Evolutionary conservation across 179 eudicot species (phyloP).

Genomic region (Sideroxylon spinosum): DNA sequence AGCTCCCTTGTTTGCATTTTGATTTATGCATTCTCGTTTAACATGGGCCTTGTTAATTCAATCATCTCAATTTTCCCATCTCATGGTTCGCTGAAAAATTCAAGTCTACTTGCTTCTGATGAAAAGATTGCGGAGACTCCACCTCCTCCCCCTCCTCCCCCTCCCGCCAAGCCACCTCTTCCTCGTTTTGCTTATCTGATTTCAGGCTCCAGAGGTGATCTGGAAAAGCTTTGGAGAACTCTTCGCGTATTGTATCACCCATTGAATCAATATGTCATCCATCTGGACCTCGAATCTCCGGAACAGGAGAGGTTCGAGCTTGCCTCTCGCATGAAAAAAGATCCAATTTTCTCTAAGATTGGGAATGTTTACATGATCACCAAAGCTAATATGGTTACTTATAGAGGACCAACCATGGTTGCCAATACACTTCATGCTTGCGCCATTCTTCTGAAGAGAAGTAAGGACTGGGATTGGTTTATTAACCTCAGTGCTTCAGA

Average conservation of each 20-base stretch:
- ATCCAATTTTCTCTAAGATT: slow-evolving; percentile 16
- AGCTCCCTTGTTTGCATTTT: slow-evolving; percentile 55
- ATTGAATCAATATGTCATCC: slow-evolving; percentile 23
- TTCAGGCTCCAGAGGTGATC: slow-evolving; percentile 64
- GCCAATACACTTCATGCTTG: slow-evolving; percentile 28
- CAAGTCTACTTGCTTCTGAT: slow-evolving; percentile 42
- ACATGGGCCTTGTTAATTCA: slow-evolving; percentile 59
- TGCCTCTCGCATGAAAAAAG: slow-evolving; percentile 13
- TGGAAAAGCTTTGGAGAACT: slow-evolving; percentile 53
- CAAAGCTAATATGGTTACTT: slow-evolving; percentile 29
- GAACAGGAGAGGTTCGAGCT: slow-evolving; percentile 22
- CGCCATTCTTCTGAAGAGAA: slow-evolving; percentile 28
- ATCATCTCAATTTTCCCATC: slow-evolving; percentile 46
- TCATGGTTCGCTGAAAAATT: slow-evolving; percentile 31
- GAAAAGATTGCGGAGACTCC: slow-evolving; percentile 14
- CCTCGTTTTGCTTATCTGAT: slow-evolving; percentile 63
- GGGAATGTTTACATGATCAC: slow-evolving; percentile 23
- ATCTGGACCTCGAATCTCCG: slow-evolving; percentile 25
- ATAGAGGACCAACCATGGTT: slow-evolving; percentile 29
- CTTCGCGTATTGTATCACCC: slow-evolving; percentile 35
- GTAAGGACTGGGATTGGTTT: slow-evolving; percentile 32
- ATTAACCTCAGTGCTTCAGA: slow-evolving; percentile 30
- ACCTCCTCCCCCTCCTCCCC: slow-evolving; percentile 5
- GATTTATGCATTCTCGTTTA: slow-evolving; percentile 62
- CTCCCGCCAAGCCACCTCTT: neutral